Evolutionary conservation across 352 stramenopile genomes (phyloP).

Genomic region (Phytophthora pluvialis): DNA sequence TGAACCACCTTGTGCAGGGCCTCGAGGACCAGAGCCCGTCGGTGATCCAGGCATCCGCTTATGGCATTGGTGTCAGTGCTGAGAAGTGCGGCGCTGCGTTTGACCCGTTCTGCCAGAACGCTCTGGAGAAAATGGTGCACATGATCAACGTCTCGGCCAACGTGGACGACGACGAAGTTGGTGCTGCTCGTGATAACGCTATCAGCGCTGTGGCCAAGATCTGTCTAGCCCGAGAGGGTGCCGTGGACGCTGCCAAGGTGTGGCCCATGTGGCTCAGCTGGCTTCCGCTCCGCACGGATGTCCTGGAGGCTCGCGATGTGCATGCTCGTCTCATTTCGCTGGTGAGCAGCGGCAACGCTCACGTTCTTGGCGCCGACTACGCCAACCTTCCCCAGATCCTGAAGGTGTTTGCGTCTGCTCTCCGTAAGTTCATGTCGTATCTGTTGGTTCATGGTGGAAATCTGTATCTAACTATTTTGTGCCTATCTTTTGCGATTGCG

Average conservation of each 20-base stretch:
- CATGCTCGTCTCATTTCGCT: conserved; percentile 76
- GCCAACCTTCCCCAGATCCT: conserved; percentile 67
- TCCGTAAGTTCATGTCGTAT: conserved; percentile 54
- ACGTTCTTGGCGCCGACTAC: conserved; percentile 76
- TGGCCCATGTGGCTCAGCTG: conserved; percentile 84
- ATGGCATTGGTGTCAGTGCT: conserved; percentile 85
- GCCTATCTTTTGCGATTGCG: conserved; percentile 14
- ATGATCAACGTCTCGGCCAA: conserved; percentile 59
- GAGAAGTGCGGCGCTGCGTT: conserved; percentile 80
- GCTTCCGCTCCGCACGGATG: conserved; percentile 80
- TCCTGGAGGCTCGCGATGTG: conserved; percentile 79
- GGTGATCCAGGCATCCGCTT: conserved; percentile 83
- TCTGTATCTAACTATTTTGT: conserved; percentile 28
- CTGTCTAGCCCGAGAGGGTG: conserved; percentile 53
- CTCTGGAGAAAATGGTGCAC: conserved; percentile 80
- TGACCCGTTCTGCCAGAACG: conserved; percentile 63
- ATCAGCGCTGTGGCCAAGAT: conserved; percentile 88
- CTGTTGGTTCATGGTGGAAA: conserved; percentile 11
- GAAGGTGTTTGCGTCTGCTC: conserved; percentile 78
- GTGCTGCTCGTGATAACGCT: conserved; percentile 80
- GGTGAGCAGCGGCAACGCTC: conserved; percentile 59
- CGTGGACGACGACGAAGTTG: conserved; percentile 66
- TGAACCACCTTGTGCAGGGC: conserved; percentile 73
- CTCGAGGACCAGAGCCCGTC: conserved; percentile 70
- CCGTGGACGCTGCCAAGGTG: conserved; percentile 66